Base-by-base conservation (phyloP, 2,329 filamentous ascomycete species). In the Botryotinia globosa region DNA sequence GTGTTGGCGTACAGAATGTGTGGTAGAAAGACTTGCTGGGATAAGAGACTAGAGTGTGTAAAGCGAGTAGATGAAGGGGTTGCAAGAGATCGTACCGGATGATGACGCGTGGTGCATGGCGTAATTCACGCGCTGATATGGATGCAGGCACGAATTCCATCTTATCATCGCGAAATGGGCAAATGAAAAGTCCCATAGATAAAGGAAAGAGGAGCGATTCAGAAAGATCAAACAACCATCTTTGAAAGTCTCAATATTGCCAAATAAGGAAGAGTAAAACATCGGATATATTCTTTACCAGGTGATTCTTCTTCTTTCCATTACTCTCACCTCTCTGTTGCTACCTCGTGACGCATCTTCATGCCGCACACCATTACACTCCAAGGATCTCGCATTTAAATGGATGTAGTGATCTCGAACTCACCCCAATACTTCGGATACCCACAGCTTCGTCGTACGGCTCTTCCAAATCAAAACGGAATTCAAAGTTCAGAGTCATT, bases 341-440 rank as follows among this genome's bases (percentile, higher is more conserved):
- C 34, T 14, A 7, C 39, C 48, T 42, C 25, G 37, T 56, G 65
- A 56, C 39, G 25, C 48, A 8, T 42, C 37, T 32, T 4, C 4
- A 67, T 67, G 65, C 34, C 9, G 65, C 42, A 16, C 25, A 42
- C 9, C n/a, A 42, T 39, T 56, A 12, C 25, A 9, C 42, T 56
- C n/a, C n/a, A 16, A 29, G 12, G n/a, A 29, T 18, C 7, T 22
- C 6, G 6, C 34, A 42, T 42, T 67, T 29, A 42, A 32, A 14
- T 29, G 10, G 34, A 56, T 56, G 48, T n/a, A 56, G 34, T 66
- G 64, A 20, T 18, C 45, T 54, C 20, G 16, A 29, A 29, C 1
- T 66, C 45, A 44, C 39, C 34, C 64, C 37, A 67, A 56, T 29
- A 56, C 34, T 20, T 67, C 65, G 48, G 65, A 67, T 67, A 42